These are phyloP conservation scores for Aspergillus brasiliensis DNA, from an alignment of 2,329 filamentous ascomycete species.

Conservation along the genomic window DNA sequence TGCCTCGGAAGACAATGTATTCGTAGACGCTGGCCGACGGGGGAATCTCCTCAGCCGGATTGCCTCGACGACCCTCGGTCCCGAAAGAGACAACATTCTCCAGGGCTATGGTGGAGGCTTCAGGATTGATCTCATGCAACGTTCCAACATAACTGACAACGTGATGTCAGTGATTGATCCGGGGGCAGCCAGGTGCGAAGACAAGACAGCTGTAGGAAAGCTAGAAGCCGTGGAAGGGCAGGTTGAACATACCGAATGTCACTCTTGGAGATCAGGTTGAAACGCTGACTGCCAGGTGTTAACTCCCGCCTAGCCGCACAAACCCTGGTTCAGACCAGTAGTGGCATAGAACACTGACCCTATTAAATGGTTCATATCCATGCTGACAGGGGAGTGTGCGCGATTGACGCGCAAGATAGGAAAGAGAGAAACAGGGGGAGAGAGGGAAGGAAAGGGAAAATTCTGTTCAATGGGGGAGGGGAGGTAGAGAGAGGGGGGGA, in stretches of 20 bases:
- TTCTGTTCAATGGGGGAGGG: conserved; percentile 27
- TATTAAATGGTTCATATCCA: conserved; percentile 55
- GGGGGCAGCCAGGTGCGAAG: conserved; percentile 15
- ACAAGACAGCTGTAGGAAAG: conserved; percentile 18
- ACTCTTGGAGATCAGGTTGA: conserved; percentile 95
- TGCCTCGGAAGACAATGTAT: conserved; percentile 97
- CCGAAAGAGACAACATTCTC: conserved; percentile 95
- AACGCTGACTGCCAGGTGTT: conserved; percentile 70
- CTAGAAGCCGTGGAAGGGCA: neutral
- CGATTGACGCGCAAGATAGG: conserved; percentile 33
- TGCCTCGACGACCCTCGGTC: conserved; percentile 83
- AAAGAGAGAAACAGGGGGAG: conserved; percentile 19
- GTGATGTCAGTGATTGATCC: conserved; percentile 36
- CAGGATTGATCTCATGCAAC: conserved; percentile 96
- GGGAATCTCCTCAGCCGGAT: conserved; percentile 77
- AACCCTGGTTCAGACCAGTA: conserved; percentile 34
- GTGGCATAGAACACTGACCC: conserved; percentile 41
- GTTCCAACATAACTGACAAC: conserved; percentile 81
- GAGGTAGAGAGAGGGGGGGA: conserved; percentile 22
- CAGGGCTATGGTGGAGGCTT: conserved; percentile 92
- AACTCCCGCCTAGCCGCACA: conserved; percentile 39
- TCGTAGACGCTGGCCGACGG: conserved; percentile 90
- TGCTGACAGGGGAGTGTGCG: conserved; percentile 37
- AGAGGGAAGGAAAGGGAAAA: conserved; percentile 26
- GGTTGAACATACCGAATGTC: conserved; percentile 78